Percentiles rank a stretch among this genome's conserved stretches.
Evolutionary conservation across 176 grass and related monocot species (phyloP).

Genomic region (Puccinellia tenuiflora): DNA sequence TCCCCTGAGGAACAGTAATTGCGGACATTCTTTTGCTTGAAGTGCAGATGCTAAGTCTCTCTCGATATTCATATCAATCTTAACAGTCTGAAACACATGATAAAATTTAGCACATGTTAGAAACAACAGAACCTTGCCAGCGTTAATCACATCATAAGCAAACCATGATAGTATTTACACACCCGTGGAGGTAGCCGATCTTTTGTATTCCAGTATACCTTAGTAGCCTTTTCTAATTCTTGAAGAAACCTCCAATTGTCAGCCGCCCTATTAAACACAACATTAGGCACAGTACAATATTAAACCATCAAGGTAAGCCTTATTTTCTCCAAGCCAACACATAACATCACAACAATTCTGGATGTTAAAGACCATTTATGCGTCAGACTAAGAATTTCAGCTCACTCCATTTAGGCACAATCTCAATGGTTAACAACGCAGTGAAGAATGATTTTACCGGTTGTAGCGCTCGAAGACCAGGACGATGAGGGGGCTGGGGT

Average conservation of each 20-base stretch:
- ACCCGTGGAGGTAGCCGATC: slow-evolving; percentile 82
- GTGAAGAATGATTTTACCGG: slow-evolving; percentile 28
- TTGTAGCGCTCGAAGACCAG: slow-evolving; percentile 87
- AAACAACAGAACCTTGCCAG: not conserved
- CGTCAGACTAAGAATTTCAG: not conserved
- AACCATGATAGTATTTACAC: not conserved
- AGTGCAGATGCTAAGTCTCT: slow-evolving; percentile 81
- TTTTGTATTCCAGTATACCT: slow-evolving; percentile 89
- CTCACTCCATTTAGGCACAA: not conserved
- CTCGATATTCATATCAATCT: slow-evolving; percentile 92
- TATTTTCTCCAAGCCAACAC: not conserved
- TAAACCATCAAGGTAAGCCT: not conserved
- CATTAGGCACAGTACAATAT: not conserved
- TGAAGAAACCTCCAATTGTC: slow-evolving; percentile 87
- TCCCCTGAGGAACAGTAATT: slow-evolving; percentile 85
- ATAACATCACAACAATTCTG: not conserved
- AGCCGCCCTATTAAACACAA: slow-evolving; percentile 49
- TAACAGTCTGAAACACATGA: slow-evolving; percentile 68
- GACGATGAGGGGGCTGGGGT: slow-evolving; percentile 83
- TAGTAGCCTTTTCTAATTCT: slow-evolving; percentile 86
- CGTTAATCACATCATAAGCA: not conserved
- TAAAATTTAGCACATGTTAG: slow-evolving; percentile 3
- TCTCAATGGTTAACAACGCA: not conserved
- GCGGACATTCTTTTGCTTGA: slow-evolving; percentile 77
- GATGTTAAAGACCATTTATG: not conserved